A percentile compares a stretch with the other conserved stretches of the same genome.
Conservation (phyloP, 2,329 filamentous ascomycete genomes). For the Botrytis sinoallii region DNA sequence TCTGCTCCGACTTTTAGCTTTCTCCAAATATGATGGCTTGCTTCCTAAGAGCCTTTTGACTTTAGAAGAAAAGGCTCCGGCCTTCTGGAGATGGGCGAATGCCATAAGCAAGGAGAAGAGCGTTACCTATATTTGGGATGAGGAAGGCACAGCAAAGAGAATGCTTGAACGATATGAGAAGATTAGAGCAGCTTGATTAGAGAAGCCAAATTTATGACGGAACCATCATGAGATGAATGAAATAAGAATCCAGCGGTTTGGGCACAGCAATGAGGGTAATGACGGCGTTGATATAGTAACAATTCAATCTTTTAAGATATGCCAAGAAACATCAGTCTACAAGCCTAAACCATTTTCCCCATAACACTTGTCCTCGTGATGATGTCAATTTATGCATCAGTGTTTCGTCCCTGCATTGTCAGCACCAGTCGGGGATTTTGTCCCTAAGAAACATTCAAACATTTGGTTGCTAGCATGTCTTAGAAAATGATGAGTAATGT, state of each 20-base stretch:
- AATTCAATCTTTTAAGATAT: constrained; percentile 4
- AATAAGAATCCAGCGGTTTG: background rate
- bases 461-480: constrained; percentile 2
- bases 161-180: constrained; percentile 41
- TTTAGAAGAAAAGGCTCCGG: constrained; percentile 56
- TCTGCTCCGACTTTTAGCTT: constrained; percentile 56
- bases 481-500: background rate
- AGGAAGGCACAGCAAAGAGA: constrained; percentile 44
- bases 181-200: constrained; percentile 8
- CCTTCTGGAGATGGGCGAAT: constrained; percentile 65
- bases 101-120: constrained; percentile 60
- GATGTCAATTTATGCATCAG: constrained; percentile 6
- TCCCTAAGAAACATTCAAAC: background rate
- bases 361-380: background rate
- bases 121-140: constrained; percentile 62
- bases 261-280: background rate
- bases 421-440: constrained; percentile 2
- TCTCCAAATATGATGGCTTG: constrained; percentile 52
- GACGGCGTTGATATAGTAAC: constrained; percentile 12
- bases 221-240: background rate
- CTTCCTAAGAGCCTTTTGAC: constrained; percentile 48
- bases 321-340: background rate
- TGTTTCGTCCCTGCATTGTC: constrained; percentile 11
- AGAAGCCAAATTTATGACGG: background rate
- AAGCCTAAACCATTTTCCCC: background rate